Evolutionary conservation across 768 basidiomycete genomes (phyloP), one percentile per base, ranked within the genome.

Genomic region (Suillus cothurnatus): DNA sequence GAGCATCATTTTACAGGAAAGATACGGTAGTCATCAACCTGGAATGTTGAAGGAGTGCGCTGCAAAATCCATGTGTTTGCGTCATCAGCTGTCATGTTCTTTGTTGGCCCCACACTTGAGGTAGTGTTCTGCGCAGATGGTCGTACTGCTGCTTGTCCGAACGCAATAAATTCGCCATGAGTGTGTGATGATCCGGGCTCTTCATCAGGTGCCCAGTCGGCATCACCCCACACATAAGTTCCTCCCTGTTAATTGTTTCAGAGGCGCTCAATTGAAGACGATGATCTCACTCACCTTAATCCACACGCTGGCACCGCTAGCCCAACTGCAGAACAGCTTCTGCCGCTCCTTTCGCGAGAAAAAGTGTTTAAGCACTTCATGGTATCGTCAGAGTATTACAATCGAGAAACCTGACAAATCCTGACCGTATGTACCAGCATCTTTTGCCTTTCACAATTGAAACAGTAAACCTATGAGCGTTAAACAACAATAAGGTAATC

Each of bases 251-350:
- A 9, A 64, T 43, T 31, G 12, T 59, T 59, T 3, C 26, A 28
- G 21, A 41, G 26, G 28, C 0, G 26, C 26, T n/a, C 39, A 21
- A 19, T 9, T 3, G 19, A 41, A 28, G 19, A 41, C 9, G 12
- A n/a, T 21, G 11, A 4, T 28, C 26, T 31, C 19, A 31, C 58
- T n/a, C 73, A 87, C 93, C 85, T 96, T 97, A 66, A 96, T 85
- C 95, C 95, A 96, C 87, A 95, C 86, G 69, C 93, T 92, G 28
- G 92, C 94, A 68, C 93, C 91, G 38, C 96, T 96, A 8, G 94
- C 94, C 97, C 97, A 99, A 72, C 90, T 92, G 34, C 94, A 84
- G 81, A 99, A 98, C 12, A 99, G 82, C 60, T 86, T 88, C 65
- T 92, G 93, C 0, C 97, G 85, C 76, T 99, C 97, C 52, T 85